Conservation (phyloP, 352 stramenopile genomes). For the Pythium sukuiense region DNA sequence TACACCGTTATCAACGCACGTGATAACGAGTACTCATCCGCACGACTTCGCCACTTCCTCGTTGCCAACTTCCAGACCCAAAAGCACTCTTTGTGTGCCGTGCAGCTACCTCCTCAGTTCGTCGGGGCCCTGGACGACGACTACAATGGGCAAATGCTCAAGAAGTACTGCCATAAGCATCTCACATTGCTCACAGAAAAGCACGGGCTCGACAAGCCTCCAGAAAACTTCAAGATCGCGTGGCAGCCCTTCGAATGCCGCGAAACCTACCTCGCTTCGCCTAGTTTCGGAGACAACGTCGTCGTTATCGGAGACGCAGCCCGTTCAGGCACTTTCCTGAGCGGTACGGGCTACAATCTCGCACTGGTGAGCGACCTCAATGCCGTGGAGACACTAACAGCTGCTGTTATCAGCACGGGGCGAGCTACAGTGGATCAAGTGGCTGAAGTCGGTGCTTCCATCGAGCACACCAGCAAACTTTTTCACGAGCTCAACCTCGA, state of each 20-base stretch:
- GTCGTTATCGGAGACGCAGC: conserved; percentile 30
- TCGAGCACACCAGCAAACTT: conserved; percentile 25
- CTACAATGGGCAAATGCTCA: conserved; percentile 18
- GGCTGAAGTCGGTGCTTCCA: conserved; percentile 2
- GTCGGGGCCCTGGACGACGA: conserved; percentile 31
- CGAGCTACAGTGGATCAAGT: conserved; percentile 12
- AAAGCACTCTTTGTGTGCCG: conserved; percentile 21
- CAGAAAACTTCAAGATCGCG: conserved; percentile 17
- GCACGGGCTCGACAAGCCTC: conserved; percentile 20
- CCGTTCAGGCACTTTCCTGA: conserved; percentile 29
- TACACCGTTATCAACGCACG: conserved; percentile 32
- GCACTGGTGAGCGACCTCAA: conserved; percentile 28
- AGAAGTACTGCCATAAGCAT: conserved; percentile 24
- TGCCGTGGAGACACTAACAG: conserved; percentile 19
- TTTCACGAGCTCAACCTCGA: conserved; percentile 32
- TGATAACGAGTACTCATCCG: conserved; percentile 22
- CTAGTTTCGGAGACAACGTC: conserved; percentile 26
- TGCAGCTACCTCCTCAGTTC: conserved; percentile 30
- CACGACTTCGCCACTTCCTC: conserved; percentile 25
- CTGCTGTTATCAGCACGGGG: neutral
- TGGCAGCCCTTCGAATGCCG: conserved; percentile 29
- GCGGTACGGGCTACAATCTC: conserved; percentile 33
- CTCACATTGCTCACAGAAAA: conserved; percentile 11
- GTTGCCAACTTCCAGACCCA: conserved; percentile 25
- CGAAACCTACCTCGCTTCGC: conserved; percentile 26